Evolutionary conservation across 495 filamentous ascomycete species (phyloP).

Genomic region (Endocarpon pusillum): DNA sequence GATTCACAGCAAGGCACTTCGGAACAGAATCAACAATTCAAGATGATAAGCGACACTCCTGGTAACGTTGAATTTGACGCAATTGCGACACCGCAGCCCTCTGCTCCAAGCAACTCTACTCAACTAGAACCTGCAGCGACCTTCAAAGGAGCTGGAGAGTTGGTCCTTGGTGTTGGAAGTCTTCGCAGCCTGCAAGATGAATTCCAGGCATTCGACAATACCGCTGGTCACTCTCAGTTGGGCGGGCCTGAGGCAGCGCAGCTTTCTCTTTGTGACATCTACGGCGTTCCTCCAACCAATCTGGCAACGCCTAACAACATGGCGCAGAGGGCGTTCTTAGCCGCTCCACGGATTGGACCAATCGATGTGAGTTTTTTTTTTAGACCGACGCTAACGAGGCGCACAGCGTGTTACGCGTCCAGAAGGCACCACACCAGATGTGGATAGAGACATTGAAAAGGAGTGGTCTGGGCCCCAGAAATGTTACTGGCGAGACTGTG

Average conservation of each 20-base stretch:
- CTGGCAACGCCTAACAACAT: neutral
- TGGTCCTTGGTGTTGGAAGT: neutral
- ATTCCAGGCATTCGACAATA: neutral
- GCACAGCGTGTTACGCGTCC: neutral
- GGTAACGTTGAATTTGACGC: neutral
- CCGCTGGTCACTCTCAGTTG: neutral
- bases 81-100: neutral
- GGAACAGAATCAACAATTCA: neutral
- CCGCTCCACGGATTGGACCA: conserved; percentile 1
- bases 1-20: neutral
- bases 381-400: conserved; percentile 5
- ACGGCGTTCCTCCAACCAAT: neutral
- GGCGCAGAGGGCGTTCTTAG: neutral
- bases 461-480: conserved; percentile 1
- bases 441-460: neutral
- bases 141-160: neutral
- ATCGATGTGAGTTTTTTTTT: conserved; percentile 7
- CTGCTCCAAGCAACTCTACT: neutral
- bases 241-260: neutral
- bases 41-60: neutral
- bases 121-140: neutral
- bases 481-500: conserved; percentile 2
- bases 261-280: neutral
- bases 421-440: neutral
- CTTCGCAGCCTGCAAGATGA: neutral